Evolutionary conservation across 2,329 filamentous ascomycete species (phyloP), one percentile per base, ranked within the genome.

Genomic region (Zymoseptoria passerinii): DNA sequence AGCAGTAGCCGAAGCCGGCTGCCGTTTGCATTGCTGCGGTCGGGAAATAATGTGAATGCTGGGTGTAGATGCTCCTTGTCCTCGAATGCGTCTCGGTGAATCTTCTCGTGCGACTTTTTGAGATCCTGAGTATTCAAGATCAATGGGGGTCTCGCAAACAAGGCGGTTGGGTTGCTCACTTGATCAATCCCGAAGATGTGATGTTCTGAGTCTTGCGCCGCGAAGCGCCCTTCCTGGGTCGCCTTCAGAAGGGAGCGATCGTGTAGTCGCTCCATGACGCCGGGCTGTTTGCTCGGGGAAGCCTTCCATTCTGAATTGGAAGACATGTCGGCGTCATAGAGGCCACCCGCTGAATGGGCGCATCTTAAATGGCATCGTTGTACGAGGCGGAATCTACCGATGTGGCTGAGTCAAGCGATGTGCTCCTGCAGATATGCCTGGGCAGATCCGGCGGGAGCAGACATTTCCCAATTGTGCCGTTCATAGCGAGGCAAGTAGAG

Each of bases 1-100:
- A 63, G 57, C 4, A 62, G 19, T n/a, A 55, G 58, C 16, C 58
- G 48, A n/a, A 62, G 51, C 8, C 16, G 23, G 19, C 57, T 23
- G 16, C 10, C 18, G 9, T 16, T 9, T 9, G 19, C 23, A 6
- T 19, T 19, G 20, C 20, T 3, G 9, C 9, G 1, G 6, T 8
- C 6, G 7, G 6, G 48, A 8, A 8, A 3, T 19, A n/a, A 19
- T 10, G 20, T 50, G 18, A 50, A 50, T 19, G 48, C 13, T 10
- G 48, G 48, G 5, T 8, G n/a, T 8, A 23, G 20, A 10, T 50
- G 18, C 1, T 50, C 48, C 18, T 50, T 50, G 3, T 50, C 48
- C 18, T 23, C 48, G 18, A 8, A 23, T 19, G 48, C 48, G 20
- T 10, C 9, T n/a, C n/a, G 48, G 9, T 50, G 48, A 9, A 19